Percentiles rank a stretch among this genome's conserved stretches.
Conservation (phyloP, 1,139 yeast genomes). For the Candida sp. region DNA sequence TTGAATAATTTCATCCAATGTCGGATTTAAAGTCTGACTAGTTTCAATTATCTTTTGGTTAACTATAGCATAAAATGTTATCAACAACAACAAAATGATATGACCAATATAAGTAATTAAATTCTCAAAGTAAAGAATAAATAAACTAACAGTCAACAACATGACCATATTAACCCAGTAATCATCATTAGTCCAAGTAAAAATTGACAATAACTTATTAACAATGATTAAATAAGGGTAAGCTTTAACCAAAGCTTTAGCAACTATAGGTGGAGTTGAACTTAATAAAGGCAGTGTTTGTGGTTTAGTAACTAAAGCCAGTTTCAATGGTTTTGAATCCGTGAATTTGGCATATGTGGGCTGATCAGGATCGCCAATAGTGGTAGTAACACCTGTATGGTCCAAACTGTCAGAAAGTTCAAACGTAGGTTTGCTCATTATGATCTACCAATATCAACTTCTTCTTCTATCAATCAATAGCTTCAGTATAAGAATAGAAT, state of each 20-base stretch:
- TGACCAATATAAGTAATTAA: constrained; percentile 81
- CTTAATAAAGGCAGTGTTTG: constrained; percentile 64
- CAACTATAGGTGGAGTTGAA: constrained; percentile 88
- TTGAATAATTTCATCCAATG: constrained; percentile 86
- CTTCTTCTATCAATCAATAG: too few relatives aligned
- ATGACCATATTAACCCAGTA: constrained; percentile 70
- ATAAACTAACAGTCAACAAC: constrained; percentile 52
- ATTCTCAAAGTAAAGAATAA: constrained; percentile 70
- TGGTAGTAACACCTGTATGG: constrained; percentile 3
- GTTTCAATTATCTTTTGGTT: constrained; percentile 49
- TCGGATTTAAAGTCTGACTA: constrained; percentile 60
- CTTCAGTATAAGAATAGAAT: too few relatives aligned
- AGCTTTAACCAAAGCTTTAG: constrained; percentile 75
- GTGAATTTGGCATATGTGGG: constrained; percentile 11
- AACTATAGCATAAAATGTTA: constrained; percentile 64
- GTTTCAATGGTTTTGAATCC: constrained; percentile 2
- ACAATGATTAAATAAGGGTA: constrained; percentile 79
- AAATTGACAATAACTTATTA: constrained; percentile 63
- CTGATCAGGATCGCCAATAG: background rate
- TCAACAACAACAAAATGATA: constrained; percentile 61
- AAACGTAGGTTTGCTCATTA: constrained; percentile 2
- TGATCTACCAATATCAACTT: too few relatives aligned
- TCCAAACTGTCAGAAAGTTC: constrained; percentile 2
- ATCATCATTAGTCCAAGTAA: constrained; percentile 93
- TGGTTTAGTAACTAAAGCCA: constrained; percentile 21